Evolutionary conservation across 306 rosid genomes (phyloP), one percentile per base, ranked within the genome.

Genomic region (Potentilla sterilis): DNA sequence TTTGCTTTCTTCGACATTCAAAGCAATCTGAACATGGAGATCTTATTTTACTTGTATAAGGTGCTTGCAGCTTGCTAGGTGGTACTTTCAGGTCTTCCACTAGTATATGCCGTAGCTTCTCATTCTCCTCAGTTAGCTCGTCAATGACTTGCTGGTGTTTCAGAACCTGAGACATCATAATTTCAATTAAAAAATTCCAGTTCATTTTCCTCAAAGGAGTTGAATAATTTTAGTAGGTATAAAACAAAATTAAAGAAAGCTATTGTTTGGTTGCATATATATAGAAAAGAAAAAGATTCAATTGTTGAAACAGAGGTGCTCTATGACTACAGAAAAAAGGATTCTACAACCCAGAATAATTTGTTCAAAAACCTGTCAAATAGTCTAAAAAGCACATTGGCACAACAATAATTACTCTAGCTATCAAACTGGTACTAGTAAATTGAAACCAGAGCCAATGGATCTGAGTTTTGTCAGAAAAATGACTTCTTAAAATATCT

Each of bases 121-220:
- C 84, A 64, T 90, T 96, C 83, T 92, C 99, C 85, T 92, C 93
- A 79, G 73, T 78, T 35, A 96, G 96, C 67, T 92, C 92, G 75
- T 96, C 96, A 68, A 96, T 96, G 21, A 89, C 79, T 88, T 85
- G 86, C 81, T 96, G 99, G 87, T 96, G 99, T 78, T 84, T 90
- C 81, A 96, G 66, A 48, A 96, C 93, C 98, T 96, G 81, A 59
- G 66, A 77, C 80, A 74, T 40, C 72, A 62, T 62, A 61, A 65
- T 21, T 24, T 80, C 34, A 71, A 74, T 38, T 9, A 8, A 28
- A 59, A 28, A 61, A 59, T 7, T 55, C 21, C 22, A 6, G 54
- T 15, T 42, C 57, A 76, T 51, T 79, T 44, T 54, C 49, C 75
- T 74, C 34, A 7, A 43, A 19, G 21, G 57, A 43, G 49, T 41